These are phyloP conservation scores for Russula olivacea DNA, from an alignment of 768 basidiomycete species.

Conservation along the genomic window DNA sequence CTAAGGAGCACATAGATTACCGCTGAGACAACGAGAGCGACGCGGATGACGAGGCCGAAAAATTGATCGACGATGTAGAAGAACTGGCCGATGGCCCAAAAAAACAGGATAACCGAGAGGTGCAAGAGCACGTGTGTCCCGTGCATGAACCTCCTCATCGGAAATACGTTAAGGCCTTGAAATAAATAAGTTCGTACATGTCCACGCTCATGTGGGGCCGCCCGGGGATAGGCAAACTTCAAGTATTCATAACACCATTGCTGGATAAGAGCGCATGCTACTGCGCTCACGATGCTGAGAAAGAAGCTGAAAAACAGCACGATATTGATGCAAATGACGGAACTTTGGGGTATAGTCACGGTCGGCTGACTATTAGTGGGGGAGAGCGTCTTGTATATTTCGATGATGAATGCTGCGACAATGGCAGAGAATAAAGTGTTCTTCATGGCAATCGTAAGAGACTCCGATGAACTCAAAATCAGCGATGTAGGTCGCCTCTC, in stretches of 20 bases:
- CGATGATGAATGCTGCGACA: conserved; percentile 25
- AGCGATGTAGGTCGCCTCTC: not conserved
- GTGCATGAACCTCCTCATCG: conserved; percentile 13
- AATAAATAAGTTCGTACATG: conserved; percentile 14
- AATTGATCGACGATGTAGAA: not conserved
- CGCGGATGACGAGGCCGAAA: not conserved
- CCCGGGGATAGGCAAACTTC: conserved; percentile 1
- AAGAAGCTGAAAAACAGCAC: conserved; percentile 19
- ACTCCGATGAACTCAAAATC: not conserved
- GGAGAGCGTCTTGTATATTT: conserved; percentile 21
- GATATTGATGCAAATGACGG: conserved; percentile 15
- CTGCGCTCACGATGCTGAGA: conserved; percentile 12
- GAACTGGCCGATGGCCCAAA: conserved; percentile 18
- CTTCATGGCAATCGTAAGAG: not conserved
- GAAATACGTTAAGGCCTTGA: conserved; percentile 10
- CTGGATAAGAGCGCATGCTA: conserved; percentile 17
- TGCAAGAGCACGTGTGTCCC: conserved; percentile 14
- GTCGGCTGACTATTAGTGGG: not conserved
- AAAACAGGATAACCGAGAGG: conserved; percentile 15
- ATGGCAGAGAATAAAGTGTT: conserved; percentile 23
- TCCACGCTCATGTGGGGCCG: conserved; percentile 7
- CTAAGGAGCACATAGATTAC: conserved; percentile 7
- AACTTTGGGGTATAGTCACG: too few relatives aligned
- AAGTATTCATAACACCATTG: conserved; percentile 19
- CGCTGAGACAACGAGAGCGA: not conserved